phyloP scores from a whole-genome alignment of 1,284 basidiomycete species.

The Cerioporus squamosus region DNA sequence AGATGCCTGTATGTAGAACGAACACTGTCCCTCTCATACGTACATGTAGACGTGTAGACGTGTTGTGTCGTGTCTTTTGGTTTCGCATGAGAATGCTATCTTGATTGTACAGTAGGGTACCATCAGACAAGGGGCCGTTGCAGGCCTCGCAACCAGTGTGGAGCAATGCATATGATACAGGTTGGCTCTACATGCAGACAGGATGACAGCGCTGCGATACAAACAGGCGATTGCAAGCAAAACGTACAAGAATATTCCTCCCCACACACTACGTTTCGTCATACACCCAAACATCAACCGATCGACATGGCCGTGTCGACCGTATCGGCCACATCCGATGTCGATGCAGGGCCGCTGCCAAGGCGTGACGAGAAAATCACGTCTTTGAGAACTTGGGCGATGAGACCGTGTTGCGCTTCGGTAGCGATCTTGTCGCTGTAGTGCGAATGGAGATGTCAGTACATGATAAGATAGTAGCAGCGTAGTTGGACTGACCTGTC shows the following conservation, averaged over 20 bases:
- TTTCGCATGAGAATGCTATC: background rate
- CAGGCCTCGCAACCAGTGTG: too few species aligned
- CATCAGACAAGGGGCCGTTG: too few species aligned
- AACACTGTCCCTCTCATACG: background rate
- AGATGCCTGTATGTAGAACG: background rate
- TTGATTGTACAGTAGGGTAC: background rate
- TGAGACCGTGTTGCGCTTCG: constrained; percentile 91
- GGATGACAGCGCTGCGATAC: constrained; percentile 9
- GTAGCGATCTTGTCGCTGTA: constrained; percentile 80
- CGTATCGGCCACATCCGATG: constrained; percentile 34
- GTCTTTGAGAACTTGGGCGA: constrained; percentile 89
- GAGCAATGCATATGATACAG: constrained; percentile 22
- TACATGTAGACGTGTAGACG: background rate
- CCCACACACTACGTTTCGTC: background rate
- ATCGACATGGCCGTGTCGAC: constrained; percentile 48
- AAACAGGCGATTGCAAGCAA: constrained; percentile 5
- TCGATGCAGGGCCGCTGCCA: constrained; percentile 30
- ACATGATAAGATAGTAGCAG: background rate
- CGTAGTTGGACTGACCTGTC: constrained; percentile 65
- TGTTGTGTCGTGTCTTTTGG: background rate
- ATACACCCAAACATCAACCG: constrained; percentile 13
- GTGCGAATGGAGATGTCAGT: background rate
- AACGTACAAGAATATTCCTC: constrained; percentile 16
- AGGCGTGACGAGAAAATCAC: constrained; percentile 76
- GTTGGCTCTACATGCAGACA: constrained; percentile 17